These are phyloP conservation scores for Mycena filopes DNA, from an alignment of 768 basidiomycete genomes.

Conservation along the genomic window DNA sequence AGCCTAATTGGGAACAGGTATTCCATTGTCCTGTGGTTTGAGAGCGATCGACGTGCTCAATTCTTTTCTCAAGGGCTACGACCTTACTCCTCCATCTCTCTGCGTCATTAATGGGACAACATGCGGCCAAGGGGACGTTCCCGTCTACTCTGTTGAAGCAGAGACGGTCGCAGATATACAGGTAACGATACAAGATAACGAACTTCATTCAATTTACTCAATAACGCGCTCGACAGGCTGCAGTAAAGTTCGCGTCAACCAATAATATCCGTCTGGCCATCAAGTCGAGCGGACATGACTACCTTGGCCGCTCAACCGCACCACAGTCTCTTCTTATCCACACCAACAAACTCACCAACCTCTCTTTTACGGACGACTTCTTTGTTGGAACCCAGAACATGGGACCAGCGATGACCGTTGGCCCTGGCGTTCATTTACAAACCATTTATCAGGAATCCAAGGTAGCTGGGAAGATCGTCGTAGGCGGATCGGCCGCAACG, in stretches of 20 bases:
- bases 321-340: conserved; percentile 44
- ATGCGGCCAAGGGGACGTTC: conserved; percentile 46
- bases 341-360: conserved; percentile 42
- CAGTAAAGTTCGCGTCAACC: conserved; percentile 40
- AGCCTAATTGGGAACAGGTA: conserved; percentile 1
- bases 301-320: conserved; percentile 48
- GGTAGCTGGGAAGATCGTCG: conserved; percentile 36
- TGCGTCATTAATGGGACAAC: conserved; percentile 35
- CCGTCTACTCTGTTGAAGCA: conserved; percentile 42
- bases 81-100: conserved; percentile 38
- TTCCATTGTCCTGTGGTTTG: not conserved
- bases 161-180: conserved; percentile 43
- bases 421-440: conserved; percentile 39
- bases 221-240: conserved; percentile 33
- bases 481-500: conserved; percentile 37
- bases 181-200: conserved; percentile 14
- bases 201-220: no score
- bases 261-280: conserved; percentile 45
- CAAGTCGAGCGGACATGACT: conserved; percentile 48
- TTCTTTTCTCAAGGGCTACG: conserved; percentile 34
- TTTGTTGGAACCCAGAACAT: conserved; percentile 27
- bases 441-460: conserved; percentile 37
- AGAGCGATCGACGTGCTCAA: no score
- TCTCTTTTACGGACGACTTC: conserved; percentile 36
- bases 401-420: conserved; percentile 42